Conservation (phyloP, 768 basidiomycete species). For the Amanita pseudoporphyria region DNA sequence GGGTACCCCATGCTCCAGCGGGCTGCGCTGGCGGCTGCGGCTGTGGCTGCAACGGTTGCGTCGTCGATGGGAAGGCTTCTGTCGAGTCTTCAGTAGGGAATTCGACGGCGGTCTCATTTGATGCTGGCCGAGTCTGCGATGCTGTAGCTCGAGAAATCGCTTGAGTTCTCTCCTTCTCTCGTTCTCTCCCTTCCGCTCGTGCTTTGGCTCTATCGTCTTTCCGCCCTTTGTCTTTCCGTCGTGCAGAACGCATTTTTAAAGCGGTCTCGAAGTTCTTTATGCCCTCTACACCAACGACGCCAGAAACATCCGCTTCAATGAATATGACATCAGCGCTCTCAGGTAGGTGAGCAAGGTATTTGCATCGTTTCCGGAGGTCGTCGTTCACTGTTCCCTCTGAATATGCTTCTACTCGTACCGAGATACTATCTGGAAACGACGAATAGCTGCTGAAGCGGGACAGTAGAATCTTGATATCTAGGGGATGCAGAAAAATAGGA, state of each 20-base stretch:
- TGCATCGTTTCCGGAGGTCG: constrained; percentile 89
- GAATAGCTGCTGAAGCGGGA: constrained; percentile 76
- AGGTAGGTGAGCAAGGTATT: constrained; percentile 89
- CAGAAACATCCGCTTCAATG: constrained; percentile 76
- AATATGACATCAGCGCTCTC: constrained; percentile 91
- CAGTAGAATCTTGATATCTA: constrained; percentile 90
- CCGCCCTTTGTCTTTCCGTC: constrained; percentile 72
- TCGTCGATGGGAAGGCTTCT: background rate
- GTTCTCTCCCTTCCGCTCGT: constrained; percentile 68
- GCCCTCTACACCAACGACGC: constrained; percentile 67
- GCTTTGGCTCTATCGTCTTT: constrained; percentile 82
- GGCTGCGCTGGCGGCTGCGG: background rate
- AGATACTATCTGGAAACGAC: constrained; percentile 76
- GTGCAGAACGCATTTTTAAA: constrained; percentile 61
- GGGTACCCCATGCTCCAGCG: constrained; percentile 65
- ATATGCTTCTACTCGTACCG: constrained; percentile 68
- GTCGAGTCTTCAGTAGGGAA: background rate
- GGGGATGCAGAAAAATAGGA: constrained; percentile 87
- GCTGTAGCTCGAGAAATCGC: background rate
- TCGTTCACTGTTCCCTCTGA: constrained; percentile 82
- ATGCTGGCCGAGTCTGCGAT: background rate
- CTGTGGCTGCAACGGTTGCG: background rate
- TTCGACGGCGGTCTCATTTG: background rate
- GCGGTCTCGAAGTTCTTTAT: constrained; percentile 79
- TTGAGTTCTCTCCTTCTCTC: constrained; percentile 39